phyloP scores from a whole-genome alignment of 805 yeast genomes.

The Wickerhamiella australiensis region DNA sequence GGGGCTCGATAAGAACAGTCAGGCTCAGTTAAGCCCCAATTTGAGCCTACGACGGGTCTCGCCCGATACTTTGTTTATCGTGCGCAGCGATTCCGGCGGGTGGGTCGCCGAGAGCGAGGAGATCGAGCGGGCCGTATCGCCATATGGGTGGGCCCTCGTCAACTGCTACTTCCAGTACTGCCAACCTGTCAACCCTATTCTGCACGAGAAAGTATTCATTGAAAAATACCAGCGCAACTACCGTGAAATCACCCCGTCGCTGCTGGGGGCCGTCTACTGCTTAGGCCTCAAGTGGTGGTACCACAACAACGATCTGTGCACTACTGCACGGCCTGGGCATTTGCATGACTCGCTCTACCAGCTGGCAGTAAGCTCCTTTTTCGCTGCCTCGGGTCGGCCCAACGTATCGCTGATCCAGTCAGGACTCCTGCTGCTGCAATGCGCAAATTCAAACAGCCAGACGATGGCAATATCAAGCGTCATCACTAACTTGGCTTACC shows the following conservation, averaged over 20 bases:
- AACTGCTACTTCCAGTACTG: slow-evolving; percentile 72
- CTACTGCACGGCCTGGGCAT: slow-evolving; percentile 63
- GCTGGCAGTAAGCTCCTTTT: slow-evolving; percentile 52
- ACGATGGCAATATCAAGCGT: slow-evolving; percentile 83
- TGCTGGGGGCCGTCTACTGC: slow-evolving; percentile 80
- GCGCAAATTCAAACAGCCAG: slow-evolving; percentile 42
- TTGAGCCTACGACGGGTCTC: slow-evolving; percentile 70
- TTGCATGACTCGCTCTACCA: slow-evolving; percentile 48
- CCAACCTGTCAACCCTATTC: slow-evolving; percentile 83
- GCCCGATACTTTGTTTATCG: slow-evolving; percentile 57
- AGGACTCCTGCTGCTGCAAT: slow-evolving; percentile 34
- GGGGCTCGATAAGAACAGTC: slow-evolving; percentile 60
- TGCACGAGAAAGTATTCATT: slow-evolving; percentile 81
- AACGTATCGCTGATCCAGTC: slow-evolving; percentile 60
- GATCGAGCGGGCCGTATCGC: slow-evolving; percentile 77
- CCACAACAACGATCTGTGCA: slow-evolving; percentile 61
- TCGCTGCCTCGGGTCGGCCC: slow-evolving; percentile 71
- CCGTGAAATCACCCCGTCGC: slow-evolving; percentile 81
- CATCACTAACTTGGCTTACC: slow-evolving; percentile 79
- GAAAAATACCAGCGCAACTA: slow-evolving; percentile 87
- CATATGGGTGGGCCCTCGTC: slow-evolving; percentile 63
- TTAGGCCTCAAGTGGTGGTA: slow-evolving; percentile 94
- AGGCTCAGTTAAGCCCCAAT: slow-evolving; percentile 56
- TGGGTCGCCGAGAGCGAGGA: slow-evolving; percentile 71
- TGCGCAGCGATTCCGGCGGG: slow-evolving; percentile 58